Conservation (phyloP, 192 early-diverging fungal genomes). For the Gigaspora rosea region DNA sequence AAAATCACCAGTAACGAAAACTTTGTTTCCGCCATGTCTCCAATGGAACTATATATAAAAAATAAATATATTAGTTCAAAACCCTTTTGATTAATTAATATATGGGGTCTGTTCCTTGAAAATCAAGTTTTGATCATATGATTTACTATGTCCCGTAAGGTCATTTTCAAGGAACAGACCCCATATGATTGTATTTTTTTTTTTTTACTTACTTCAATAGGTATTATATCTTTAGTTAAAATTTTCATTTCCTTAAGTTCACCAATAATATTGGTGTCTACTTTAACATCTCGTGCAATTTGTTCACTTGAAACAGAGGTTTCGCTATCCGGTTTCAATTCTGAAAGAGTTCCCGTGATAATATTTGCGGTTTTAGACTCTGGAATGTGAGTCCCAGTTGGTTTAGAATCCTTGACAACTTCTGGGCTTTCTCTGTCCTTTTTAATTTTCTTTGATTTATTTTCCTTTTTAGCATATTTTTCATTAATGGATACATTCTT, state of each 20-base stretch:
- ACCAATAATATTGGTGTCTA: no score
- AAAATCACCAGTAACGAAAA: constrained; percentile 37
- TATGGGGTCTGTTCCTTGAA: no score
- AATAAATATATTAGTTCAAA: background rate
- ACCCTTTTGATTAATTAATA: background rate
- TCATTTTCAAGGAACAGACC: no score
- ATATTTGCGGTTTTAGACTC: background rate
- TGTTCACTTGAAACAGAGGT: background rate
- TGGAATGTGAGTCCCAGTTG: background rate
- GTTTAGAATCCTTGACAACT: background rate
- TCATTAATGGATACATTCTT: background rate
- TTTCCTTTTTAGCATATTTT: background rate
- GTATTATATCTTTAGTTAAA: background rate
- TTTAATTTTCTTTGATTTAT: background rate
- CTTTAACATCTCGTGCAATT: no score
- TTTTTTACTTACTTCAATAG: background rate
- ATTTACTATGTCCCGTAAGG: no score
- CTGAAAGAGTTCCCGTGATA: background rate
- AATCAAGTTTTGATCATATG: no score
- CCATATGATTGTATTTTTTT: background rate
- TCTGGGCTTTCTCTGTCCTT: background rate
- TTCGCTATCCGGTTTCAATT: constrained; percentile 19
- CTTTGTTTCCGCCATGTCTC: constrained; percentile 37
- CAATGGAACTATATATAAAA: constrained; percentile 28
- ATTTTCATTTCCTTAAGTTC: no score